phyloP scores from a whole-genome alignment of 345 rosid genomes.

The Brassica incana region DNA sequence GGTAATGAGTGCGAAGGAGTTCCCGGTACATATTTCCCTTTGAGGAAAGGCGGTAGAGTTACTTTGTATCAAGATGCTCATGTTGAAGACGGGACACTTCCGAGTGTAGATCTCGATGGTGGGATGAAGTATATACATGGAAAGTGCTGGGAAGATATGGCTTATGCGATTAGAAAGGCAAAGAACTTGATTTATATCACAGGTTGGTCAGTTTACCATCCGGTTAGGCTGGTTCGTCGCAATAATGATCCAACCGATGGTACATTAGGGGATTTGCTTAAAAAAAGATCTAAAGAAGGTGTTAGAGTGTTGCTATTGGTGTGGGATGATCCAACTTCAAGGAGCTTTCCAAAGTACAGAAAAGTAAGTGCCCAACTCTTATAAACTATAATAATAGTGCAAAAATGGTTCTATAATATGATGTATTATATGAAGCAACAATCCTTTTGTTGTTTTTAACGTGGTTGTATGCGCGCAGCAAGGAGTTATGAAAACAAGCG shows the following conservation, averaged over 20 bases:
- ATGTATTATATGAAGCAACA: neutral
- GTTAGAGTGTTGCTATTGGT: conserved; percentile 86
- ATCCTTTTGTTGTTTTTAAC: neutral
- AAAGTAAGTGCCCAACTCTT: conserved; percentile 39
- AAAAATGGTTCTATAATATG: neutral
- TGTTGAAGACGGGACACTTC: conserved; percentile 58
- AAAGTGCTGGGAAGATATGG: conserved; percentile 77
- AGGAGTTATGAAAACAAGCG: conserved; percentile 78
- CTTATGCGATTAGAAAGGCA: conserved; percentile 70
- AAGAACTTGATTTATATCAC: conserved; percentile 75
- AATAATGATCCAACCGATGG: conserved; percentile 38
- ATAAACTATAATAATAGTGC: neutral
- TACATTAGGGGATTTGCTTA: conserved; percentile 75
- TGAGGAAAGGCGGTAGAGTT: conserved; percentile 74
- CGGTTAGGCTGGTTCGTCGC: conserved; percentile 61
- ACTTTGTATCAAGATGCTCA: conserved; percentile 94
- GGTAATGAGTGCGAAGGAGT: conserved; percentile 63
- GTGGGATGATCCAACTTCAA: conserved; percentile 97
- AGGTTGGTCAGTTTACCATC: conserved; percentile 83
- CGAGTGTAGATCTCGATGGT: conserved; percentile 57
- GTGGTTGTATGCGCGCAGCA: conserved; percentile 49
- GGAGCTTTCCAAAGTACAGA: conserved; percentile 58
- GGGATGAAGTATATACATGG: conserved; percentile 51
- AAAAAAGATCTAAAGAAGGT: conserved; percentile 84
- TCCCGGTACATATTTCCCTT: conserved; percentile 81